phyloP scores from a whole-genome alignment of 352 stramenopile genomes.

The Phytophthora hybrid region DNA sequence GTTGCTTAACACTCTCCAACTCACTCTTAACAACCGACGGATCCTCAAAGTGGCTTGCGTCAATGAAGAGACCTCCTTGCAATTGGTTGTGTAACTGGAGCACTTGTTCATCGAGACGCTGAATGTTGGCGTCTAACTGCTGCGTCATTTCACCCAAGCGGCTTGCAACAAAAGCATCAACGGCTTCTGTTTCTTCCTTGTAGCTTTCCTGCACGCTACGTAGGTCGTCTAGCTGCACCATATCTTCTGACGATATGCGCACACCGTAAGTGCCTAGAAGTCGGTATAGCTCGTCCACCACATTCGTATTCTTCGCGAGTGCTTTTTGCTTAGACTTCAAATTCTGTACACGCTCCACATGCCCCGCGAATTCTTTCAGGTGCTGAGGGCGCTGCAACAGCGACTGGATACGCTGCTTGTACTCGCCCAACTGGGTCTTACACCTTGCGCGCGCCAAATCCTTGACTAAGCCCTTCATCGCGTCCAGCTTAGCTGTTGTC shows the following conservation, averaged over 20 bases:
- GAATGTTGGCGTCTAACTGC: constrained; percentile 93
- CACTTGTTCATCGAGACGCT: constrained; percentile 92
- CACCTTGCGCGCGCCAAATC: constrained; percentile 90
- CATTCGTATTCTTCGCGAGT: constrained; percentile 86
- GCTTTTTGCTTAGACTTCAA: constrained; percentile 85
- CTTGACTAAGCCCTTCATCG: constrained; percentile 94
- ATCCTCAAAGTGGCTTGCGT: constrained; percentile 90
- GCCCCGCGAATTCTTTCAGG: constrained; percentile 93
- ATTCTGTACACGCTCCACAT: constrained; percentile 83
- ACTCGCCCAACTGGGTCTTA: constrained; percentile 89
- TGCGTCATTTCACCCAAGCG: constrained; percentile 92
- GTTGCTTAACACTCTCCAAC: constrained; percentile 83
- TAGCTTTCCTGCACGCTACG: constrained; percentile 90
- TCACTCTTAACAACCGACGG: constrained; percentile 80
- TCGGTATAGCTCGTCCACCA: constrained; percentile 95
- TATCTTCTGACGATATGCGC: constrained; percentile 92
- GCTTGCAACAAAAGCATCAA: constrained; percentile 86
- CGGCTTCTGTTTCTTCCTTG: constrained; percentile 87
- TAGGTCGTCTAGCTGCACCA: constrained; percentile 93
- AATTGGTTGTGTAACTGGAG: constrained; percentile 86
- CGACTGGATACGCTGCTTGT: constrained; percentile 90
- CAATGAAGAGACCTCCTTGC: constrained; percentile 88
- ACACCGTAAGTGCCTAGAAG: constrained; percentile 93
- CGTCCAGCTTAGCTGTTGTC: constrained; percentile 91
- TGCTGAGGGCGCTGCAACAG: constrained; percentile 87